Evolutionary conservation across 139 green algal species (phyloP), one percentile per base, ranked within the genome.

Genomic region (Chlorella sorokiniana): DNA sequence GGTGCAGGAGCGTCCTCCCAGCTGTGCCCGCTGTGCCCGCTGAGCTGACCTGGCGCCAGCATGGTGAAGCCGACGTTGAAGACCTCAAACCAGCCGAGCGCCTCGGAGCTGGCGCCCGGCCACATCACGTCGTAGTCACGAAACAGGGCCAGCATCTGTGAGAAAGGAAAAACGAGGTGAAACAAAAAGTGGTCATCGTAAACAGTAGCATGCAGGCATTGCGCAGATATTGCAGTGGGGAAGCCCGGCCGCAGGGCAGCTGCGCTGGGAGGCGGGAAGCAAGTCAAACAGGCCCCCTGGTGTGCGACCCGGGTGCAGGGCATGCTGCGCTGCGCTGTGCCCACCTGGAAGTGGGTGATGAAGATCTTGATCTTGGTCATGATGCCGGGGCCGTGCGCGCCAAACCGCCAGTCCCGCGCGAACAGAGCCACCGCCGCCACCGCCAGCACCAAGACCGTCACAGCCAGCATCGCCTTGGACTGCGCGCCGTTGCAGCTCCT

Each of bases 301-400:
- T n/a, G n/a, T n/a, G n/a, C n/a, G n/a, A n/a, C n/a, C n/a, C n/a
- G n/a, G n/a, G n/a, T n/a, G n/a, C n/a, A n/a, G n/a, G n/a, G n/a
- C n/a, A n/a, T n/a, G n/a, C n/a, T n/a, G n/a, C n/a, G n/a, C n/a
- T n/a, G n/a, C n/a, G n/a, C n/a, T n/a, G n/a, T n/a, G 0, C 83
- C 18, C 37, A 74, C 82, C 76, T 86, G 82, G 63, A 90, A 84
- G 74, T 90, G 86, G 8, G 79, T 76, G 9, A 86, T 69, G 29
- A 89, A 38, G 44, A 89, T 86, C 48, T 90, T 90, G 71, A 89
- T 18, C 73, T 90, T 90, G 81, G 79, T 83, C 72, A 89, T 74
- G 62, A 78, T 64, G 45, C 86, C 86, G 27, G 84, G 80, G 10
- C 69, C 72, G 25, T 67, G 65, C 37, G 48, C 65, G 7, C 81